Percentiles rank a stretch among this genome's conserved stretches.
phyloP scores from a whole-genome alignment of 352 stramenopile genomes.

The Thalassiosira oceanica region DNA sequence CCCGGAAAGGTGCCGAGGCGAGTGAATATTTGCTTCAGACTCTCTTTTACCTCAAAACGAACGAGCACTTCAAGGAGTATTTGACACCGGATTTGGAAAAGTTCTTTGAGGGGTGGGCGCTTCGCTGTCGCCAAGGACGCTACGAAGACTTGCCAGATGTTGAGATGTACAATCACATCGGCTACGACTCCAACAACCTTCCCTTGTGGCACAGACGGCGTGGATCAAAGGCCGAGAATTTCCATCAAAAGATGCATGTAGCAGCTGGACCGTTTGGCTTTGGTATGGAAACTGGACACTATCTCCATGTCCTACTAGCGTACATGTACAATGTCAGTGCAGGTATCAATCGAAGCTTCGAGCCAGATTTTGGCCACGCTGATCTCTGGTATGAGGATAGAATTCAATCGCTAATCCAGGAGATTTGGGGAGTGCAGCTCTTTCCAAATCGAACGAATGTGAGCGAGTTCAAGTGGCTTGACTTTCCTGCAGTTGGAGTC shows the following conservation, averaged over 20 bases:
- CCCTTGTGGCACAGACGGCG: conserved; percentile 3
- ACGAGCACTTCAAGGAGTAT: conserved; percentile 1
- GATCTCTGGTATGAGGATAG: conserved; percentile 11
- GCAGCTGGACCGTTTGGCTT: conserved; percentile 12
- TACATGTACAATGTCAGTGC: conserved; percentile 11
- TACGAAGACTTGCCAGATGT: conserved; percentile 18
- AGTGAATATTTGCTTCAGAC: neutral
- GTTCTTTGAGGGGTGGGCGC: conserved; percentile 1
- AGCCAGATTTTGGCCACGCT: conserved; percentile 21
- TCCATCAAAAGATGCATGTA: conserved; percentile 16
- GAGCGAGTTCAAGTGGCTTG: neutral
- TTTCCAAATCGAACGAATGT: conserved; percentile 16
- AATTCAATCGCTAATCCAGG: conserved; percentile 11
- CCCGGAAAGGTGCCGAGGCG: neutral
- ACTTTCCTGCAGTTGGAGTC: conserved; percentile 15
- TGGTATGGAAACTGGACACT: conserved; percentile 12
- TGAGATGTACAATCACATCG: conserved; percentile 16
- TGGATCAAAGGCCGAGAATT: conserved; percentile 18
- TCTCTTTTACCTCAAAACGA: neutral
- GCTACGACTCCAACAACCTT: conserved; percentile 8
- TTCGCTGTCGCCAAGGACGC: conserved; percentile 1
- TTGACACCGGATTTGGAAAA: conserved; percentile 6
- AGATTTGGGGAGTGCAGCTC: conserved; percentile 14
- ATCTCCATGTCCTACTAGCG: conserved; percentile 8
- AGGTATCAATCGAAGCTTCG: neutral